Evolutionary conservation across 257 asterid species (phyloP).

Genomic region (Parsonsia alboflavescens): DNA sequence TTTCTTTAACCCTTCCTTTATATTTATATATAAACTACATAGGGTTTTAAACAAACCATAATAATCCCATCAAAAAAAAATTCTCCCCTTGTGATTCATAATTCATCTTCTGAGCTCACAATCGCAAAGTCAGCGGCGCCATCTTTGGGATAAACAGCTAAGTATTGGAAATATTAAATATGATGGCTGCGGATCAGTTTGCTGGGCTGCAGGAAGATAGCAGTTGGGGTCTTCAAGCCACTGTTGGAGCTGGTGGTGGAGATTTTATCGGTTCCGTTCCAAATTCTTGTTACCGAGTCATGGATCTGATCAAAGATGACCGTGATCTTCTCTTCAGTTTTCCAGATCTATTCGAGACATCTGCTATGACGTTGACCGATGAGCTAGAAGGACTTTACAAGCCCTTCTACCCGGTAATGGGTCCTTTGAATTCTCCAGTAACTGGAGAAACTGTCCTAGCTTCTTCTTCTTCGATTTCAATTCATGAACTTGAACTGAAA

Average conservation of each 20-base stretch:
- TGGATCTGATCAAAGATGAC: constrained; percentile 10
- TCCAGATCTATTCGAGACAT: constrained; percentile 33
- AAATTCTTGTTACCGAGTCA: neutral
- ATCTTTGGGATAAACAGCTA: neutral
- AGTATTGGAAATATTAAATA: neutral
- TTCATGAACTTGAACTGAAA: constrained; percentile 27
- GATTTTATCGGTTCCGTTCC: neutral
- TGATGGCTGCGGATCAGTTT: constrained; percentile 23
- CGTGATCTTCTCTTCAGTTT: constrained; percentile 19
- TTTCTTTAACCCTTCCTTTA: neutral
- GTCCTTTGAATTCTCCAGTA: neutral
- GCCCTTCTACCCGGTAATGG: constrained; percentile 47
- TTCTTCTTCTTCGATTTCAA: neutral
- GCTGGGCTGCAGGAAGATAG: constrained; percentile 21
- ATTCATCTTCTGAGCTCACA: neutral
- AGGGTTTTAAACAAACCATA: neutral
- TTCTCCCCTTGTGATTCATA: neutral
- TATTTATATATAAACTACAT: constrained; percentile 1
- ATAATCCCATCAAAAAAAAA: neutral
- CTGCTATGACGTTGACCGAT: constrained; percentile 26
- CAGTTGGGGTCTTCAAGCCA: constrained; percentile 28
- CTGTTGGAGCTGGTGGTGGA: constrained; percentile 17
- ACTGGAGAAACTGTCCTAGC: constrained; percentile 18
- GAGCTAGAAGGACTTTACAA: constrained; percentile 68
- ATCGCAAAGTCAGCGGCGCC: constrained; percentile 16